Conservation (phyloP, 2,329 filamentous ascomycete species). For the Hymenoscyphus salicellus region DNA sequence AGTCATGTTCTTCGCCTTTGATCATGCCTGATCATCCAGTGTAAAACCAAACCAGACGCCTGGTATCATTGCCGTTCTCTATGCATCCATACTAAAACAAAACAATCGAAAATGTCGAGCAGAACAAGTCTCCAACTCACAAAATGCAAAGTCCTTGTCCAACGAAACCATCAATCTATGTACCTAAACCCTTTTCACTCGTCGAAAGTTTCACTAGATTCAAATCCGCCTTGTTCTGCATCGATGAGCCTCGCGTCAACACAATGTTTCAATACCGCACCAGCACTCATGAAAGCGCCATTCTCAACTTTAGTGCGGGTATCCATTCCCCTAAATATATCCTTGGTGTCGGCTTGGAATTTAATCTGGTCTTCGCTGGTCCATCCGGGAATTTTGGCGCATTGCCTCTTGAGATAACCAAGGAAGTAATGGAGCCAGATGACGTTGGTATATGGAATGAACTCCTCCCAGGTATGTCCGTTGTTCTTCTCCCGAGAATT, state of each 20-base stretch:
- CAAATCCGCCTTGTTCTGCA: constrained; percentile 16
- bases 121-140: background rate
- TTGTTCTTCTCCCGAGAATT: constrained; percentile 5
- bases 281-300: constrained; percentile 25
- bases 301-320: constrained; percentile 31
- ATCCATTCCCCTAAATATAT: constrained; percentile 54
- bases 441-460: constrained; percentile 62
- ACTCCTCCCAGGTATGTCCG: constrained; percentile 47
- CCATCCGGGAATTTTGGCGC: constrained; percentile 5
- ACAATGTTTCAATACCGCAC: constrained; percentile 23
- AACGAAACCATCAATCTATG: background rate
- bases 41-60: background rate
- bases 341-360: constrained; percentile 50
- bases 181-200: background rate
- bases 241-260: constrained; percentile 26
- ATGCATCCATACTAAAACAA: background rate
- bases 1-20: background rate
- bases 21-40: background rate
- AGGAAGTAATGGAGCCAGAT: constrained; percentile 64
- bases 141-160: background rate
- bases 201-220: background rate
- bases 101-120: background rate
- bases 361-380: constrained; percentile 15
- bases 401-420: constrained; percentile 44
- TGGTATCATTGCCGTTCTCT: background rate